Evolutionary conservation across 169 alveolate species (phyloP), one percentile per base, ranked within the genome.

Genomic region (Cyclospora cayetanensis): DNA sequence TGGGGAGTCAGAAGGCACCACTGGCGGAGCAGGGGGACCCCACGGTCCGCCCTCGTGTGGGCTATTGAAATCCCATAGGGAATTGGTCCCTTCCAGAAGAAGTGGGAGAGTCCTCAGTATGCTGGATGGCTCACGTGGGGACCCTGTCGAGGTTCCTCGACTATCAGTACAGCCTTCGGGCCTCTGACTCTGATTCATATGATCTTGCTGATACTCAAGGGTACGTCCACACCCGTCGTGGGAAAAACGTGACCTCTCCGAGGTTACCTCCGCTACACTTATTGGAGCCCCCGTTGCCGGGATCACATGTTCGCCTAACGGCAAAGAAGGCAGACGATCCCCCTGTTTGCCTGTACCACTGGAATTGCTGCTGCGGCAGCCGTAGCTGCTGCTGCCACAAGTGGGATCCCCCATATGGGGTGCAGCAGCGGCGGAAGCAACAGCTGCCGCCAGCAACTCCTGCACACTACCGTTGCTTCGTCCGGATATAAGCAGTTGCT

Each of bases 361-460:
- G 50, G 11, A 37, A 55, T 39, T 70, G 83, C n/a, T 70, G 55
- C 29, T 35, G 60, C 53, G 9, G 83, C 25, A 3, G 53, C 18
- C 22, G 83, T 29, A 11, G 83, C 55, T 70, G 55, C 83, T 70
- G 83, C 55, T 70, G 46, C 53, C 3, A 55, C 53, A n/a, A n/a
- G n/a, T n/a, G 72, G 34, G 31, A 60, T 12, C 5, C 35, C 12
- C 72, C 15, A n/a, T 31, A 60, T n/a, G 35, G 15, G 72, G 35
- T 12, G 72, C 72, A 60, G 72, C n/a, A n/a, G 72, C 72, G n/a
- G 27, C 35, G 27, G 72, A n/a, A 60, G 72, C 72, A 60, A n/a
- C 15, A 60, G 72, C 72, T 20, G 72, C 72, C 0, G 34, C 72
- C n/a, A 60, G 72, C 34, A 60, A 60, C 27, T 60, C 35, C 72